phyloP scores from a whole-genome alignment of 148 eudicot genomes.

The Dysphania ambrosioides region DNA sequence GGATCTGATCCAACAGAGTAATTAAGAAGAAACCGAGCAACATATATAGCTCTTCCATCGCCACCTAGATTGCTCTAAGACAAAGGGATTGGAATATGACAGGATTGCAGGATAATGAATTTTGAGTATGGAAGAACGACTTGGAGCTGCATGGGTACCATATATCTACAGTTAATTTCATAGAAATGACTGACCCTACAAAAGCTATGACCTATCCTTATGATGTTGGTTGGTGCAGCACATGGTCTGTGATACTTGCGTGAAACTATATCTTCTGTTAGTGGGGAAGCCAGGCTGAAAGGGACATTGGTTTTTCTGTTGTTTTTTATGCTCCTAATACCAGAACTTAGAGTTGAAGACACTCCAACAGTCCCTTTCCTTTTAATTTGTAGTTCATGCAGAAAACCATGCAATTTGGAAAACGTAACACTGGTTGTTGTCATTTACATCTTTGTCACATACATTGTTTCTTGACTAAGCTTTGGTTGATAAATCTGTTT shows the following conservation, averaged over 20 bases:
- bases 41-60: background rate
- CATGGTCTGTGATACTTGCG: conserved; percentile 37
- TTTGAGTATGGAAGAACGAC: background rate
- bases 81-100: conserved; percentile 32
- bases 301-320: conserved; percentile 25
- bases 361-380: conserved; percentile 45
- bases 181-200: conserved; percentile 18
- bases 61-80: conserved; percentile 29
- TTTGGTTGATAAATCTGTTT: background rate
- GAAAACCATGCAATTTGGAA: conserved; percentile 30
- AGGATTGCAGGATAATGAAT: conserved; percentile 6
- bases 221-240: conserved; percentile 30
- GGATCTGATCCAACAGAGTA: background rate
- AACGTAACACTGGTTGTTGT: conserved; percentile 7
- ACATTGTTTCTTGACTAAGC: conserved; percentile 1
- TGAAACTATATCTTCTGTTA: conserved; percentile 32
- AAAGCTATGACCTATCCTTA: conserved; percentile 17
- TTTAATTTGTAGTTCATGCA: conserved; percentile 35
- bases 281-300: conserved; percentile 32
- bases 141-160: background rate
- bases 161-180: conserved; percentile 1
- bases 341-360: conserved; percentile 58
- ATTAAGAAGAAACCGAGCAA: no score
- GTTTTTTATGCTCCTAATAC: conserved; percentile 25
- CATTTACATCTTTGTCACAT: conserved; percentile 13